These are phyloP conservation scores for Coffea humblotiana DNA, from an alignment of 305 asterid genomes.

Conservation along the genomic window DNA sequence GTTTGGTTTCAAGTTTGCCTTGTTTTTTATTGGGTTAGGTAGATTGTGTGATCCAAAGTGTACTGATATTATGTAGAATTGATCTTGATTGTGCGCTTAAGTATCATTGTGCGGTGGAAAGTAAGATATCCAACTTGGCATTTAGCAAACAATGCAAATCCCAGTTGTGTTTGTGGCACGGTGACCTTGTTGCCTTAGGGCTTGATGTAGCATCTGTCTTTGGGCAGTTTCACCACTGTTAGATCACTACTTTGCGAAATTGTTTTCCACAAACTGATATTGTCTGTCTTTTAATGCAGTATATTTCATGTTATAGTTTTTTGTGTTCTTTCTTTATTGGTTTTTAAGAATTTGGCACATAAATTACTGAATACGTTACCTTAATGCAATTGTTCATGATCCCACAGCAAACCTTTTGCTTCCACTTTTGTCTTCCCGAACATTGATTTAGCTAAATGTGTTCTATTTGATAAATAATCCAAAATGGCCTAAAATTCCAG, in stretches of 20 bases:
- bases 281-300: not conserved
- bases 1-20: not conserved
- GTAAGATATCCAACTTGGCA: not conserved
- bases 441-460: not conserved
- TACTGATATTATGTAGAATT: not conserved
- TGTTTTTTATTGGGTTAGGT: not conserved
- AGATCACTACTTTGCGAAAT: not conserved
- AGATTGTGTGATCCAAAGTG: not conserved
- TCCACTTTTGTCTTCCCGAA: conserved; percentile 3
- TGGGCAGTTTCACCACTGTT: not conserved
- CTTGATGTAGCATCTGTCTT: not conserved
- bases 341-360: not conserved
- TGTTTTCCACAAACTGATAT: not conserved
- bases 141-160: not conserved
- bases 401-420: not conserved
- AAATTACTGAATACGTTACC: not conserved
- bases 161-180: not conserved
- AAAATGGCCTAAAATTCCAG: conserved; percentile 39
- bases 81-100: not conserved
- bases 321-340: no score
- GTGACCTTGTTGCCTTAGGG: not conserved
- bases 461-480: not conserved
- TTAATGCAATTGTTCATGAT: not conserved
- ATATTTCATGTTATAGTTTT: not conserved
- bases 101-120: not conserved